These are phyloP conservation scores for Forsythia viridissima DNA, from an alignment of 257 asterid species.

Conservation along the genomic window DNA sequence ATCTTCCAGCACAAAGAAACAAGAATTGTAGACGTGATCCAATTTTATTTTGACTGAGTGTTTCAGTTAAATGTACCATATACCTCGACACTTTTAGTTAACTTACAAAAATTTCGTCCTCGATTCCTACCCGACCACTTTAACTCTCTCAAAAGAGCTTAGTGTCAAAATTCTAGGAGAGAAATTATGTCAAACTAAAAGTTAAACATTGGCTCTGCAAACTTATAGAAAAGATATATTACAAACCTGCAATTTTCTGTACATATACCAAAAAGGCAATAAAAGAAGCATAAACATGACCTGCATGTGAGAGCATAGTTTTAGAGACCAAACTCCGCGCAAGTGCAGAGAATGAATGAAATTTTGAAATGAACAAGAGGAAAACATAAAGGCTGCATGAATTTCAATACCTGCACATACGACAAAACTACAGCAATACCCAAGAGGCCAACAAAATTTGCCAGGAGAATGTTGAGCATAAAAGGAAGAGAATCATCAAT, in stretches of 20 bases:
- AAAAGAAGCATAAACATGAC: slow-evolving; percentile 69
- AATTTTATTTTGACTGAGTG: neutral
- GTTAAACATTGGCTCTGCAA: neutral
- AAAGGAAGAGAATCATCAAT: slow-evolving; percentile 97
- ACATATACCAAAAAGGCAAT: slow-evolving; percentile 83
- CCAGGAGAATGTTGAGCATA: slow-evolving; percentile 92
- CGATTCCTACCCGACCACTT: neutral
- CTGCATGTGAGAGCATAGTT: slow-evolving; percentile 40
- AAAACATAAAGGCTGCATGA: neutral
- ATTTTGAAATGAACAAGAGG: slow-evolving; percentile 6
- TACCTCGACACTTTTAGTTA: neutral
- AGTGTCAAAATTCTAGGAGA: neutral
- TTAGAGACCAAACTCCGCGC: slow-evolving; percentile 3
- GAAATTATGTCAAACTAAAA: neutral
- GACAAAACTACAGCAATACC: slow-evolving; percentile 80
- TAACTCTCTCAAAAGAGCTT: neutral
- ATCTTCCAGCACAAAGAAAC: neutral
- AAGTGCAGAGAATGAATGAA: neutral
- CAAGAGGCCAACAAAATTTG: slow-evolving; percentile 85
- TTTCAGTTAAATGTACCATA: neutral
- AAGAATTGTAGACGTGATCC: neutral
- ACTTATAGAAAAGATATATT: slow-evolving; percentile 20
- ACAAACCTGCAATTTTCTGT: slow-evolving; percentile 78
- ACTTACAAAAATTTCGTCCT: neutral
- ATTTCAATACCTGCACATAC: slow-evolving; percentile 66